Conservation (phyloP, 1,284 basidiomycete genomes). For the Serendipita sp. region DNA sequence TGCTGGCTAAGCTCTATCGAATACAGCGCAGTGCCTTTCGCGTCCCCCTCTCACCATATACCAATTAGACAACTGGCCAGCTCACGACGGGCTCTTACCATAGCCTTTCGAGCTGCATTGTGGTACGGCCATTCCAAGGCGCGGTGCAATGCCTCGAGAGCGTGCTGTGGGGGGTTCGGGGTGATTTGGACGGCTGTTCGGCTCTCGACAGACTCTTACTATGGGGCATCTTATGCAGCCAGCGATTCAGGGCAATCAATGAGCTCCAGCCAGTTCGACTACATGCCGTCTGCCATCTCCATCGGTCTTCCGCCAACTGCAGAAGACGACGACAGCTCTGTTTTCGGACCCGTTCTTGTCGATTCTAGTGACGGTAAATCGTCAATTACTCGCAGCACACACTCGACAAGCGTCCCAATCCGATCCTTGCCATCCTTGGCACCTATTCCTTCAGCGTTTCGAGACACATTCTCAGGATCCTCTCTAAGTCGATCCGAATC, state of each 20-base stretch:
- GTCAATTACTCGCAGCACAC: background rate
- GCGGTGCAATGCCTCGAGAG: too few relatives aligned
- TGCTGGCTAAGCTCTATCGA: background rate
- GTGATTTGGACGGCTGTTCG: background rate
- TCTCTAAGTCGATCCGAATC: background rate
- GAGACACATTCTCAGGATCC: background rate
- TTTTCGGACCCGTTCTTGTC: background rate
- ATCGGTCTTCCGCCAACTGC: background rate
- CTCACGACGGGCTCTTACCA: too few relatives aligned
- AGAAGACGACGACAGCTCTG: background rate
- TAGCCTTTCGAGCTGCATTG: background rate
- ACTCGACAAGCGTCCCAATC: background rate
- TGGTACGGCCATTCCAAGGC: background rate
- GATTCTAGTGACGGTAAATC: background rate
- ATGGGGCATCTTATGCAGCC: background rate
- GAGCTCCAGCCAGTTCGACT: background rate
- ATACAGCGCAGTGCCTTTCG: background rate
- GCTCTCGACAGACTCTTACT: background rate
- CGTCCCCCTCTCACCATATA: slow-evolving; percentile 11
- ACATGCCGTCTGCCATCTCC: background rate
- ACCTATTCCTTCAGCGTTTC: too few relatives aligned
- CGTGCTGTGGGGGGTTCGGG: too few relatives aligned
- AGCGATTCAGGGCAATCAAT: background rate
- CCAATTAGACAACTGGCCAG: too few relatives aligned
- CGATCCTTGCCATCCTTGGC: background rate